Evolutionary conservation across 169 alveolate species (phyloP), one percentile per base, ranked within the genome.

Genomic region (Cryptosporidium bovis): DNA sequence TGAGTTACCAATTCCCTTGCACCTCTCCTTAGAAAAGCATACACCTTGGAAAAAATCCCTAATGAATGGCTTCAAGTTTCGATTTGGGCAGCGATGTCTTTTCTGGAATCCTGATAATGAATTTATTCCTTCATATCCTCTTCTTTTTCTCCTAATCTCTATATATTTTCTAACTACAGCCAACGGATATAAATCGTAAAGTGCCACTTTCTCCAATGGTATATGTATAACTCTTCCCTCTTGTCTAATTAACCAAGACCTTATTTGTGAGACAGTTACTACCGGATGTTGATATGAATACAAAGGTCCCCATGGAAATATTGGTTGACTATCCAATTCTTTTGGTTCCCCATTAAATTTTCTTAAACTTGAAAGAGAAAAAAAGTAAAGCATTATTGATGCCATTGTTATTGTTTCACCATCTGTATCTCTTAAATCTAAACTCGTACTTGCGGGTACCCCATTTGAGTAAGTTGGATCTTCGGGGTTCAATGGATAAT

Each of bases 241-340:
- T 36, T 77, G 69, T 60, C 87, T 56, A 7, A 44, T 50, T 33
- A 77, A 55, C 87, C 87, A 77, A 15, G 87, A 56, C 56, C 87
- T 77, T 12, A 77, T 77, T 77, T 77, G 87, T 44, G 87, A 77
- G 20, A 62, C 71, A 18, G 87, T 77, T 2, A 77, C 87, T n/a
- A 77, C 71, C 6, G 87, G 87, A 18, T 77, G 87, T 20, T 77
- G 87, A 60, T 77, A 77, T n/a, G 87, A 77, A 27, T 77, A 77
- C 18, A 77, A 12, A 24, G 87, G 87, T 0, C 87, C 87, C 87
- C 87, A 77, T 3, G 87, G 87, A 60, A 77, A 77, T 58, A 77
- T n/a, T 77, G 87, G 87, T 44, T 77, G 87, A 53, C 18, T 40
- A 18, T 77, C 87, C 8, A 77, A 40, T 29, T 56, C 77, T 16